phyloP scores from a whole-genome alignment of 1,284 basidiomycete species.

The Inonotus obliquus region DNA sequence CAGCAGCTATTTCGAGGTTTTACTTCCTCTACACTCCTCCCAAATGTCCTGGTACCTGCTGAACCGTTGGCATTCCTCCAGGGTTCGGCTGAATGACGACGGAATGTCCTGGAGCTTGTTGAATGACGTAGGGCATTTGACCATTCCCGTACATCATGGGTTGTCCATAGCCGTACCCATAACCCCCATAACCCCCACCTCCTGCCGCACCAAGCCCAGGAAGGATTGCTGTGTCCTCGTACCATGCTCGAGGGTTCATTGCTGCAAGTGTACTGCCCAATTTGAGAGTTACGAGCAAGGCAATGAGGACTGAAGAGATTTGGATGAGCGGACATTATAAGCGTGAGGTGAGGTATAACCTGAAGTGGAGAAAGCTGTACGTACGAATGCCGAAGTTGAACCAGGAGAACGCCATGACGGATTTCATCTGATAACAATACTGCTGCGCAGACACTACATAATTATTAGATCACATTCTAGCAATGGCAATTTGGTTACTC shows the following conservation, averaged over 20 bases:
- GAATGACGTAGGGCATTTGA: constrained; percentile 30
- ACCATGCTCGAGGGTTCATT: constrained; percentile 41
- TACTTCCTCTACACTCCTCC: too few relatives aligned
- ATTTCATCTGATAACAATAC: constrained; percentile 76
- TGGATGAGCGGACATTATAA: too few relatives aligned
- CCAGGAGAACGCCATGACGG: constrained; percentile 76
- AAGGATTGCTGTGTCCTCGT: constrained; percentile 44
- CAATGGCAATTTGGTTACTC: constrained; percentile 24
- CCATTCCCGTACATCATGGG: constrained; percentile 19
- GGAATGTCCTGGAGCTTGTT: constrained; percentile 57
- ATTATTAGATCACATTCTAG: constrained; percentile 12
- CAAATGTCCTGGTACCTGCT: constrained; percentile 45
- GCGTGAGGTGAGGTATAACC: neutral
- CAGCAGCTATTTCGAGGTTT: too few relatives aligned
- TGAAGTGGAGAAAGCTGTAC: constrained; percentile 32
- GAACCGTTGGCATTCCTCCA: constrained; percentile 56
- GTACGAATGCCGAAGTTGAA: constrained; percentile 55
- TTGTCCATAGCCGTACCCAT: constrained; percentile 21
- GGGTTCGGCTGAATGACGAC: constrained; percentile 64
- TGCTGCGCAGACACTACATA: constrained; percentile 46
- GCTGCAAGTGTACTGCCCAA: constrained; percentile 40
- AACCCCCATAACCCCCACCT: constrained; percentile 2
- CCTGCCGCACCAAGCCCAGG: constrained; percentile 43
- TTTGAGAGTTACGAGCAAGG: constrained; percentile 38
- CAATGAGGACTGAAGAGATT: constrained; percentile 34